Evolutionary conservation across 345 rosid species (phyloP).

Genomic region (Aegle marmelos): DNA sequence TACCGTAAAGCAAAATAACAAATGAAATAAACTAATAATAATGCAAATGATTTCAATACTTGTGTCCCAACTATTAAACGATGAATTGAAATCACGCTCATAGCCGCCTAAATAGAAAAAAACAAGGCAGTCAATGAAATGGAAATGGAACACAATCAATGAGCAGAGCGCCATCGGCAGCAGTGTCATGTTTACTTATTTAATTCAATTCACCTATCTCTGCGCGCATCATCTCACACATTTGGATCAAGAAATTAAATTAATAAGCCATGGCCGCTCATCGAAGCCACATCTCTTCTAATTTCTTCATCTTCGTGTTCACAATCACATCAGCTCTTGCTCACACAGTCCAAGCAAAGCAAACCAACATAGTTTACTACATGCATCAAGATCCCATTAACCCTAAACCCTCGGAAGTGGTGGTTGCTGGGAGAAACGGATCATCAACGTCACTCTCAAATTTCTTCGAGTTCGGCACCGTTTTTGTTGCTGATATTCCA

Average conservation of each 20-base stretch:
- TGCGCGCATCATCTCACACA: not conserved
- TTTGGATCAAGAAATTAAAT: too few species aligned
- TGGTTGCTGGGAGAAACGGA: slow-evolving; percentile 29
- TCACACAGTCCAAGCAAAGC: slow-evolving; percentile 23
- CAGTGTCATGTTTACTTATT: too few species aligned
- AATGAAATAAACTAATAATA: too few species aligned
- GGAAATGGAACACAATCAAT: too few species aligned
- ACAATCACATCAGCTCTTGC: slow-evolving; percentile 5
- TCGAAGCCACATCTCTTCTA: slow-evolving; percentile 14
- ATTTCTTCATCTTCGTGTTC: slow-evolving; percentile 29
- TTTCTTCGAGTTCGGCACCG: slow-evolving; percentile 37
- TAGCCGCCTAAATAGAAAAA: too few species aligned
- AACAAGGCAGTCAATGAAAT: too few species aligned
- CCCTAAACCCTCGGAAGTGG: slow-evolving; percentile 20
- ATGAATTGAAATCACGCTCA: too few species aligned
- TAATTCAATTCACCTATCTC: not conserved
- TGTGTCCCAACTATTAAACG: too few species aligned
- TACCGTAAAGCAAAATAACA: too few species aligned
- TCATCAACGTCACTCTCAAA: not conserved
- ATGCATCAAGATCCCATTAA: slow-evolving; percentile 38
- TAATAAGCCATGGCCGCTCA: slow-evolving; percentile 19
- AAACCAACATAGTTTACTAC: slow-evolving; percentile 34
- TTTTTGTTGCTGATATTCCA: slow-evolving; percentile 38
- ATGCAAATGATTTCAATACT: too few species aligned
- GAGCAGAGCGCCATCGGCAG: too few species aligned